Evolutionary conservation across 2,329 filamentous ascomycete genomes (phyloP).

Genomic region (Penicillium sp.): DNA sequence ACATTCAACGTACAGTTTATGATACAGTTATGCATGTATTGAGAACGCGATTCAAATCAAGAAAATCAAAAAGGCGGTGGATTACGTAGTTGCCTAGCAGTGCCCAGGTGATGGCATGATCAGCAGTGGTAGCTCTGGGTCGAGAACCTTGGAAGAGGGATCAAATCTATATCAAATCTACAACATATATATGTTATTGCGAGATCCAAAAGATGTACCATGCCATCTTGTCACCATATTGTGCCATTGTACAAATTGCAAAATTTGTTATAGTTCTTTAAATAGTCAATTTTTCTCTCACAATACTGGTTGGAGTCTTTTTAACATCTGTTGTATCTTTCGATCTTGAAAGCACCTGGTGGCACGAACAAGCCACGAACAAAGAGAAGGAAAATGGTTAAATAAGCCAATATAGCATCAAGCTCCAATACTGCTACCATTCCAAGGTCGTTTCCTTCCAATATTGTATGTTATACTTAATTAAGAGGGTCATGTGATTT

Average conservation of each 20-base stretch:
- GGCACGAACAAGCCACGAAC: neutral
- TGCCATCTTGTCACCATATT: neutral
- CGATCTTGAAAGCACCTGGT: neutral
- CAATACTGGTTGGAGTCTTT: neutral
- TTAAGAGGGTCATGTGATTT: neutral
- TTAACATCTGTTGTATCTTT: neutral
- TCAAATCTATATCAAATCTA: neutral
- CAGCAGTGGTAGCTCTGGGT: neutral
- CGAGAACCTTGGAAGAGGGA: neutral
- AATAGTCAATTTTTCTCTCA: neutral
- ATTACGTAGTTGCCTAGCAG: neutral
- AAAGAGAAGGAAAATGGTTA: neutral
- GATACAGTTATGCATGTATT: neutral
- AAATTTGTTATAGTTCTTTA: neutral
- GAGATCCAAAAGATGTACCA: neutral
- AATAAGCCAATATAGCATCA: neutral
- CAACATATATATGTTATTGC: neutral
- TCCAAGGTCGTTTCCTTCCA: neutral
- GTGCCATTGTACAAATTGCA: neutral
- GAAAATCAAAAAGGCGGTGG: neutral
- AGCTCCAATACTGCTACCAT: neutral
- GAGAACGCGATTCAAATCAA: neutral
- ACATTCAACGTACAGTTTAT: neutral
- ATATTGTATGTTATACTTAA: neutral
- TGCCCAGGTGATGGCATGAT: constrained; percentile 1